Percentiles rank a stretch among this genome's conserved stretches.
Evolutionary conservation across 495 filamentous ascomycete genomes (phyloP).

Genomic region (Neohortaea acidophila): DNA sequence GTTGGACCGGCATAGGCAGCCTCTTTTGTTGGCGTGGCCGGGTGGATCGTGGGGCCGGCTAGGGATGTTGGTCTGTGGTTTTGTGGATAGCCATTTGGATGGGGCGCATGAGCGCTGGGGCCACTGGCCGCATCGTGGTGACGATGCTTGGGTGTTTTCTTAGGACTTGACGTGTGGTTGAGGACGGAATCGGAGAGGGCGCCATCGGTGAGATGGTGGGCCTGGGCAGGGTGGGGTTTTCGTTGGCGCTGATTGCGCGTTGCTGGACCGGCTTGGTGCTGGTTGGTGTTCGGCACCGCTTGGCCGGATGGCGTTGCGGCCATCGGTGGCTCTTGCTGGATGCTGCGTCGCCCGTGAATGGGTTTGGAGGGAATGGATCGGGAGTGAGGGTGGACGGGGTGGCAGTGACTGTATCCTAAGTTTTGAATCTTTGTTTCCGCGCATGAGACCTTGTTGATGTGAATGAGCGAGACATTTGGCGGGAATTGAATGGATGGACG

Average conservation of each 20-base stretch:
- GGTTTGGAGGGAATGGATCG: no score
- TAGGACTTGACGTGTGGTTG: slow-evolving; percentile 3
- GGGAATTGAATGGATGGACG: no score
- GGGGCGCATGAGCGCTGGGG: no score
- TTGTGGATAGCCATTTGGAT: no score
- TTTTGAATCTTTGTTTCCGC: no score
- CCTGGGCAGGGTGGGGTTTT: not conserved
- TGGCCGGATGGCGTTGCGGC: not conserved
- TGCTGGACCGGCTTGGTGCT: not conserved
- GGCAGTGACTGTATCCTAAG: no score
- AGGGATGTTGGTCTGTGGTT: slow-evolving; percentile 13
- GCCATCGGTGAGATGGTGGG: slow-evolving; percentile 7
- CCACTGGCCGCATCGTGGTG: slow-evolving; percentile 7
- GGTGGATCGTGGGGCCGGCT: slow-evolving; percentile 20
- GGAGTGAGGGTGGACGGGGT: no score
- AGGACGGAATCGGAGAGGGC: slow-evolving; percentile 15
- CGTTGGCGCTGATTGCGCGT: slow-evolving; percentile 5
- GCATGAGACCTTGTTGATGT: no score
- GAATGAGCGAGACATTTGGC: no score
- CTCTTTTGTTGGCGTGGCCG: slow-evolving; percentile 34
- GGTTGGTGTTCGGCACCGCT: not conserved
- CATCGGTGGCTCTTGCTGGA: slow-evolving; percentile 1
- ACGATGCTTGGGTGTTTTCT: slow-evolving; percentile 8
- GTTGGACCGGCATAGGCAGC: slow-evolving; percentile 79
- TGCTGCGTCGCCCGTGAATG: no score